Base-by-base conservation (phyloP, 768 basidiomycete genomes). In the Tricholoma terreum region DNA sequence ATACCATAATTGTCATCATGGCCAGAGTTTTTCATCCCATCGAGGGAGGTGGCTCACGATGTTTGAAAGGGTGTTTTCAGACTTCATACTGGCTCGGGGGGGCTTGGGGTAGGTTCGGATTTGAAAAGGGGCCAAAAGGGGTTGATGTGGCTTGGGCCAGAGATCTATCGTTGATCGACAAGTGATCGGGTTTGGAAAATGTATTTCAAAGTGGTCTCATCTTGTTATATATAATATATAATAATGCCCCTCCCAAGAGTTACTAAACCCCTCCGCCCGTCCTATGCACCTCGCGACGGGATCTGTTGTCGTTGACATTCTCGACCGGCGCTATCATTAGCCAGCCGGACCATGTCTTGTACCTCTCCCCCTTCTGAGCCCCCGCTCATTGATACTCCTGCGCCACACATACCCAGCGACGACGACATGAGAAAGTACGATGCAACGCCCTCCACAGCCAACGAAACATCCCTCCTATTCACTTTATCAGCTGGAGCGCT, bases 401-500 rank as follows among this genome's bases (percentile, higher is more conserved):
- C 34, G n/a, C 12, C 38, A 43, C 36, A 40, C 8, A 43, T 27
- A 10, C 40, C 34, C 27, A 31, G 17, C 27, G 19, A 21, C 21
- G 27, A 54, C 17, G 14, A 17, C 15, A 34, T 17, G 38, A 52
- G 10, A 12, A 36, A 22, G 35, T 33, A 55, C 33, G 56, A 61
- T 45, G 19, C 42, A 12, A 52, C 38, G 42, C 35, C 50, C 17
- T 10, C 58, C 21, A 53, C 43, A 6, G 34, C 45, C 22, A 59
- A 62, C 22, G 58, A 59, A 31, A 56, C 57, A 54, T 57, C 63
- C 24, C 34, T 59, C 10, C 38, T 66, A 4, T 57, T 69, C 15
- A 59, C 60, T 58, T 50, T 64, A 50, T 64, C 64, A 38, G 69
- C 69, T 19, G 57, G 60, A 48, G 67, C 65, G 10, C 40, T 70